Evolutionary conservation across 2,329 filamentous ascomycete species (phyloP).

Genomic region (Drechslerella dactyloides): DNA sequence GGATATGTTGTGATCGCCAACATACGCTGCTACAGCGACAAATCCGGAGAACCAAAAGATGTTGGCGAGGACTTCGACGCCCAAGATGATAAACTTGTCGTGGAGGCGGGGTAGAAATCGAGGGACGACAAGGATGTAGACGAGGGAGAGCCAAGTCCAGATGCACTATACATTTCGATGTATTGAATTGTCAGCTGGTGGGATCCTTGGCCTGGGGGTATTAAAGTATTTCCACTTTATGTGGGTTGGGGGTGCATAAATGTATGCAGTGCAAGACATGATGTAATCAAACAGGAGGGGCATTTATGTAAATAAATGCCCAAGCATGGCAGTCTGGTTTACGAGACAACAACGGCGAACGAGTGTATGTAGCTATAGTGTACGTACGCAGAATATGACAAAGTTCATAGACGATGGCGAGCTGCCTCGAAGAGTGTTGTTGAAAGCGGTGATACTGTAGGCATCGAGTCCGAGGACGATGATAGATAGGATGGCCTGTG

Average conservation of each 20-base stretch:
- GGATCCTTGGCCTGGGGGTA: neutral
- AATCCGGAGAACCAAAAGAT: conserved; percentile 49
- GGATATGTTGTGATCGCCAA: conserved; percentile 37
- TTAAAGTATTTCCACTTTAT: neutral
- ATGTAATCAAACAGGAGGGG: too few species aligned
- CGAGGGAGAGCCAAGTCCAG: conserved; percentile 46
- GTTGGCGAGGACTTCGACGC: conserved; percentile 45
- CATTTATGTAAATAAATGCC: too few species aligned
- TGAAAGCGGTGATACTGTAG: conserved; percentile 39
- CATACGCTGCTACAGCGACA: conserved; percentile 43
- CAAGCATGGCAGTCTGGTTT: too few species aligned
- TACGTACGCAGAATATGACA: conserved; percentile 46
- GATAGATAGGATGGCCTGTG: conserved; percentile 31
- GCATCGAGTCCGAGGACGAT: conserved; percentile 47
- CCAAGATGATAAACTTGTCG: conserved; percentile 47
- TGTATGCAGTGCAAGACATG: too few species aligned
- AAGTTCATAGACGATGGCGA: conserved; percentile 48
- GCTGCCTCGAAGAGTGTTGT: conserved; percentile 28
- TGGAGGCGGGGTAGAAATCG: conserved; percentile 47
- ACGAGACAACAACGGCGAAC: too few species aligned
- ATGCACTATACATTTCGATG: conserved; percentile 19
- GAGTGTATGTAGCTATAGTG: neutral
- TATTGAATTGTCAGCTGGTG: neutral
- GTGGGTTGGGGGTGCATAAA: too few species aligned
- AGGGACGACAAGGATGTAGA: conserved; percentile 42